Base-by-base conservation (phyloP, 1,139 yeast genomes). In the Wickerhamomyces sp. region DNA sequence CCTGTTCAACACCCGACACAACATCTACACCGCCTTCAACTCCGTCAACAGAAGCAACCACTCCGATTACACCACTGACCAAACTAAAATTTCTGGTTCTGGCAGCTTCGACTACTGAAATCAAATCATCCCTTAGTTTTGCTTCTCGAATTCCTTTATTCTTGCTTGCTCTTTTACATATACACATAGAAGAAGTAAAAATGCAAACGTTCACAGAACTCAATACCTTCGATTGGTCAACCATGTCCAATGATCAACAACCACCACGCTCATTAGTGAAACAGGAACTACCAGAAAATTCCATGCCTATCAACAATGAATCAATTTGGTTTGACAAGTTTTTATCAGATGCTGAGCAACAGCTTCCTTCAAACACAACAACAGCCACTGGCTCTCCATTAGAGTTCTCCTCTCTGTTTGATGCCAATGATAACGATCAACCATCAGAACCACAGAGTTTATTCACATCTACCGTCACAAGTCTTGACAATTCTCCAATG, bases 401-500 rank as follows among this genome's bases (percentile, higher is more conserved):
- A 39, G 60, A 58, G 43, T 58, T 56, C 42, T 56, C 60, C 3
- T 54, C 61, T 1, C 37, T 57, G 34, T 57, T 57, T 41, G 61
- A 57, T 39, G 42, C 47, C n/a, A 18, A 18, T 18, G 44, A 46
- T 26, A 48, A 45, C 7, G 45, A 41, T 2, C 43, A 43, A n/a
- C 47, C 45, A 9, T 43, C 37, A 23, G 53, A 55, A 26, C 44
- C 46, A 23, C 53, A 50, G 26, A 48, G 55, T 10, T 31, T 57
- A 15, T 55, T 57, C 42, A 52, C 59, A 3, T 58, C 61, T 29
- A 50, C 50, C 15, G 53, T 47, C 8, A 58, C 59, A 7, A 48
- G 55, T 8, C 40, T 59, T 10, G 57, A 55, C 36, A 60, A 58
- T 39, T 58, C 64, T 1, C 63, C 63, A 23, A 40, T 58, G 47